Evolutionary conservation across 2,329 filamentous ascomycete genomes (phyloP), one percentile per base, ranked within the genome.

Genomic region (Diaporthe eres): DNA sequence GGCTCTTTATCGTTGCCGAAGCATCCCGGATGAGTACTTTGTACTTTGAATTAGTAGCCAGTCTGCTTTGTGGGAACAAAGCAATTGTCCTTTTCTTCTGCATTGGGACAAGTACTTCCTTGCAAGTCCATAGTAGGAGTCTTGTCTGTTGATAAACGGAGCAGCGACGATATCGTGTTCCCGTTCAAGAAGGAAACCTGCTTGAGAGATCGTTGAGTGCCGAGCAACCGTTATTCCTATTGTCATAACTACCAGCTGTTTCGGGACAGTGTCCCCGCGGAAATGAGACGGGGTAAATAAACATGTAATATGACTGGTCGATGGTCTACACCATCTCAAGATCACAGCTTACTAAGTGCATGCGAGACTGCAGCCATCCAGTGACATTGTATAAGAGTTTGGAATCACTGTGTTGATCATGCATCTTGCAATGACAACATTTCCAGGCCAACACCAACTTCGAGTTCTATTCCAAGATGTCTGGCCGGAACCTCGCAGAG

Each of bases 261-360:
- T 53, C n/a, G 22, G 0, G 2, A 13, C 22, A 53, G 49, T 25
- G 19, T 51, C 5, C 49, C 22, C 4, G 49, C 44, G 17, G 17
- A 19, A 44, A 17, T 44, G 42, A 44, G 42, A 19, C 17, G 15
- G 17, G 17, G 44, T 19, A 44, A 17, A 8, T 44, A 53, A 9
- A 12, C 17, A n/a, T 37, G 28, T 31, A 3, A 10, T 22, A n/a
- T n/a, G 17, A 60, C 31, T 34, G 28, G 57, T 60, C 19, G 25
- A n/a, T 8, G 4, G 25, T 37, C 19, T 15, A 67, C 28, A 51
- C 61, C 61, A 47, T 37, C 44, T 17, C 28, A 49, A 25, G 44
- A 31, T 10, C 28, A 28, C 28, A 17, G 44, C 63, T 67, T 67
- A 67, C 44, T 67, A 67, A 67, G 44, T 67, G 63, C 63, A 47